Evolutionary conservation across 1,284 basidiomycete genomes (phyloP).

Genomic region (Ustilago vetiveriae): DNA sequence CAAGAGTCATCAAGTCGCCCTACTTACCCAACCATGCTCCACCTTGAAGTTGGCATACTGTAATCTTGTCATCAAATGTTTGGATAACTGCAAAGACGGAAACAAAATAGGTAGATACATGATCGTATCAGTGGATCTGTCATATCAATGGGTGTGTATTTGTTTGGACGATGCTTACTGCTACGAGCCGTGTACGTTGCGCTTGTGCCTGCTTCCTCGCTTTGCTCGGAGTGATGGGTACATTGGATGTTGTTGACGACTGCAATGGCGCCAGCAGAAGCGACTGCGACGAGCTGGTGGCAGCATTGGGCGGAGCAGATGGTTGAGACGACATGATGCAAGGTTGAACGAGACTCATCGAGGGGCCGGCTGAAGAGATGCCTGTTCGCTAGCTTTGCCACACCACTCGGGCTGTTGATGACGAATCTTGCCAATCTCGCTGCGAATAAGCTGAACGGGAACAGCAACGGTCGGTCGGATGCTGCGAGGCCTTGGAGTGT

Average conservation of each 20-base stretch:
- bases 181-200: constrained; percentile 39
- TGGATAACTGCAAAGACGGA: constrained; percentile 39
- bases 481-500: too few species aligned
- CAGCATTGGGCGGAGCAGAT: constrained; percentile 8
- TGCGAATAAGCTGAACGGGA: too few species aligned
- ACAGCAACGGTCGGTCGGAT: too few species aligned
- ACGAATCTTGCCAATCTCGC: neutral
- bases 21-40: constrained; percentile 62
- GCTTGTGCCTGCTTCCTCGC: constrained; percentile 48
- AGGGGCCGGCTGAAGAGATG: neutral
- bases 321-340: constrained; percentile 35
- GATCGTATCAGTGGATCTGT: neutral
- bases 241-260: constrained; percentile 28
- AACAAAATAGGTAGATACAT: neutral
- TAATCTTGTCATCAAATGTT: constrained; percentile 54
- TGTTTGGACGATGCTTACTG: constrained; percentile 45
- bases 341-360: constrained; percentile 22
- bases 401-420: neutral
- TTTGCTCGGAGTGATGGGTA: constrained; percentile 40
- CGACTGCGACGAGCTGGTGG: constrained; percentile 31
- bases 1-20: neutral
- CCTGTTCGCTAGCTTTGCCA: neutral
- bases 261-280: constrained; percentile 35
- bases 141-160: too few species aligned
- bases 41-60: constrained; percentile 65